Evolutionary conservation across 1,139 yeast genomes (phyloP), one percentile per base, ranked within the genome.

Genomic region (Debaryomycetaceae sp.): DNA sequence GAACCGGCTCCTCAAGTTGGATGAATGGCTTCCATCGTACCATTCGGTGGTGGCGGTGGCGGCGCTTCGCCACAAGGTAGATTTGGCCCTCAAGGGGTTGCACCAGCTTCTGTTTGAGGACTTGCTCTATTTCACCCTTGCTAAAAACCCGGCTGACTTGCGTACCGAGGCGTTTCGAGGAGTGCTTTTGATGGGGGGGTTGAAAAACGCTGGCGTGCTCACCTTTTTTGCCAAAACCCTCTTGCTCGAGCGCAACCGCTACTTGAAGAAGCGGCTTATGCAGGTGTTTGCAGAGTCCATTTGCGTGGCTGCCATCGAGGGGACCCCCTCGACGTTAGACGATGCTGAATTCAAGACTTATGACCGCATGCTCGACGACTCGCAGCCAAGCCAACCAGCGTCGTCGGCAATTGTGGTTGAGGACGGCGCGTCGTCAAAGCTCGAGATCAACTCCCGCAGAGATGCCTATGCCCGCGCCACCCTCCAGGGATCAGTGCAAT

Each of bases 11-110:
- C 78, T 79, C 41, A 77, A 89, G 41, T 65, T 93, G 57, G 97
- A 91, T 46, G 80, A 76, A 30, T 88, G 95, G 94, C 68, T 82
- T 10, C 94, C 96, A 0, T 79, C 95, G 0, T 77, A 72, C 42
- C 82, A 81, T 28, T 60, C 72, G 24, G 50, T 70, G 26, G 63
- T 86, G 8, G 74, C 88, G 1, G 65, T 61, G 15, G 65, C 75
- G 7, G 79, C 83, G 34, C 56, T 81, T 25, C 63, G 56, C 31
- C 79, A 72, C 48, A 83, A 78, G 44, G 66, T 83, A 28, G 55
- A 67, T 23, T 58, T 93, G 31, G 78, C 84, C 0, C 58, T 71
- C 12, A 63, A 65, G 18, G 88, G 88, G 0, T 58, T 78, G 10
- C 58, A 75, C 13, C 58, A 65, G 8, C 51, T 82, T 10, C 52